Percentiles rank a stretch among this genome's conserved stretches.
These are phyloP conservation scores for Russula griseocarnosa DNA, from an alignment of 768 basidiomycete species.

Conservation along the genomic window DNA sequence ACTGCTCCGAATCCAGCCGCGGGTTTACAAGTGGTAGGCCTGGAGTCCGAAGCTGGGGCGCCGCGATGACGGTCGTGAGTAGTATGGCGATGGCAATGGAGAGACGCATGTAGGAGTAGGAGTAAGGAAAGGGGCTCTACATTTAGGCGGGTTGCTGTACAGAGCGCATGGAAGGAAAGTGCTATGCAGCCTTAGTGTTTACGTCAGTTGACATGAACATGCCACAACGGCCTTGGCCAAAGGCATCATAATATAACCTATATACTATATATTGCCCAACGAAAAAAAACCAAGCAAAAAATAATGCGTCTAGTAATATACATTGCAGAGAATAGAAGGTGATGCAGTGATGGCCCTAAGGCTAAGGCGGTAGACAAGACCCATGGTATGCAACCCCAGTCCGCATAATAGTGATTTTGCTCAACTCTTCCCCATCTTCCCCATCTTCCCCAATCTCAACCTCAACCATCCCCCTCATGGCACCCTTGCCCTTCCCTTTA, in stretches of 20 bases:
- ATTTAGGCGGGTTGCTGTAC: background rate
- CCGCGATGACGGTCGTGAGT: background rate
- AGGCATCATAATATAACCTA: no score
- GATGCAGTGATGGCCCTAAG: slow-evolving; percentile 14
- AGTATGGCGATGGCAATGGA: background rate
- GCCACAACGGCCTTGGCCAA: no score
- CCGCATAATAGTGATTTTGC: slow-evolving; percentile 49
- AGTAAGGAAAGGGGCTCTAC: background rate
- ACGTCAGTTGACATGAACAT: background rate
- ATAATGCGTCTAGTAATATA: slow-evolving; percentile 29
- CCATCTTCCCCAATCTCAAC: slow-evolving; percentile 19
- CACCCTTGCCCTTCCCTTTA: slow-evolving; percentile 25
- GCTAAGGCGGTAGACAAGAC: slow-evolving; percentile 38
- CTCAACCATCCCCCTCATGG: slow-evolving; percentile 3
- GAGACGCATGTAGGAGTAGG: slow-evolving; percentile 20
- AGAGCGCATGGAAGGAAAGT: background rate
- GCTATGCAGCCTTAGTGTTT: background rate
- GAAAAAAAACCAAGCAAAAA: background rate
- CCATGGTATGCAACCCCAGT: slow-evolving; percentile 59
- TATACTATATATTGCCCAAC: background rate
- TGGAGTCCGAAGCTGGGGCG: background rate
- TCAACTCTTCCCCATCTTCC: background rate
- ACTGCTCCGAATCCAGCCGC: background rate
- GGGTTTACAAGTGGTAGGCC: background rate
- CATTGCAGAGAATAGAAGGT: slow-evolving; percentile 25